These are phyloP conservation scores for Hexamita inflata DNA, from an alignment of 208 protist species.

Conservation along the genomic window DNA sequence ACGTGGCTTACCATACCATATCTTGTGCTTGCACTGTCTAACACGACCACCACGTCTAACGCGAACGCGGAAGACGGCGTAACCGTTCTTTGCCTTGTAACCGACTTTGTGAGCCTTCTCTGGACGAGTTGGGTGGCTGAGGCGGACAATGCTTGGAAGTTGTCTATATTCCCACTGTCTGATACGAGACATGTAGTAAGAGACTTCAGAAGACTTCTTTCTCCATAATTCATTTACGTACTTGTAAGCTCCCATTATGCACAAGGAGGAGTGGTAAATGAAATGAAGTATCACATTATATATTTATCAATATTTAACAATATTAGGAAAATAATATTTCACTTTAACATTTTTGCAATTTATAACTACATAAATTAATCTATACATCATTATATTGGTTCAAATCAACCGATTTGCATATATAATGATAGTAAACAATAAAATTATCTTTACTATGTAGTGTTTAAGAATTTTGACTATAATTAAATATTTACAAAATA, in stretches of 20 bases:
- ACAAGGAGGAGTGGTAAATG: too few species aligned
- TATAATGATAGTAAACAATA: too few species aligned
- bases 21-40: conserved; percentile 71
- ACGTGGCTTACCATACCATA: conserved; percentile 92
- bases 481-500: too few species aligned
- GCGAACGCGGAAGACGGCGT: conserved; percentile 91
- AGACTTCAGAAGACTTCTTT: conserved; percentile 98
- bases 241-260: conserved; percentile 98
- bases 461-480: too few species aligned
- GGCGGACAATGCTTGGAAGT: conserved; percentile 62
- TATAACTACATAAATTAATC: too few species aligned
- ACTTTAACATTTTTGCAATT: too few species aligned
- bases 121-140: conserved; percentile 79
- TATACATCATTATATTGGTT: too few species aligned
- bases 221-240: conserved; percentile 97
- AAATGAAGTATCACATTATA: too few species aligned
- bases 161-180: conserved; percentile 96
- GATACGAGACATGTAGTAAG: conserved; percentile 92
- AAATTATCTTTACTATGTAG: too few species aligned
- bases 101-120: conserved; percentile 95
- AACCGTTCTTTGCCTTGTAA: conserved; percentile 98
- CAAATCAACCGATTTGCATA: too few species aligned
- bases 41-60: conserved; percentile 92
- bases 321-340: too few species aligned
- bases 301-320: too few species aligned